Base-by-base conservation (phyloP, 2,329 filamentous ascomycete genomes). In the Hypoxylon sp. region DNA sequence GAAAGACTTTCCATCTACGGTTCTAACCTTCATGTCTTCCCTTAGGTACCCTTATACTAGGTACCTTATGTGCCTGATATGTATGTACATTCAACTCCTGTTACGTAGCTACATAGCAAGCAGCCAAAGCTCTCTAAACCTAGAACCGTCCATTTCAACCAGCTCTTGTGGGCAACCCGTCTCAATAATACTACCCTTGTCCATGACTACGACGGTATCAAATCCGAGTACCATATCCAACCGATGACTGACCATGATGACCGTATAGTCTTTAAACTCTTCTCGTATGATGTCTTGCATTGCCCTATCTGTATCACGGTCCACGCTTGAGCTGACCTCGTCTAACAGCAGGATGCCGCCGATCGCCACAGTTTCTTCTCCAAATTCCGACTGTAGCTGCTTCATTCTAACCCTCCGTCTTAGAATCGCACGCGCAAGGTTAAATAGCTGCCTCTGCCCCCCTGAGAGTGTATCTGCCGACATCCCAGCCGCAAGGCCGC, bases 131-230 rank as follows among this genome's bases (percentile, higher is more conserved):
- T 61, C 57, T 17, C 57, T 53, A 26, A 66, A 61, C 35, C 14
- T 48, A 22, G 63, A 57, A 6, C 57, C 63, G 11, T 56, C 47
- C 24, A 31, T 48, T 6, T 62, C 48, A n/a, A 54, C 31, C 57
- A 66, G 33, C 11, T 8, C n/a, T n/a, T 8, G 26, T 35, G 58
- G 63, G 0, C 5, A 11, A n/a, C 57, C 63, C 2, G 75, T 67
- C 70, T 86, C 84, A 0, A 82, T 80, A 31, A 85, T 75, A 65
- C 73, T 72, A 1, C 84, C 84, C 29, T 78, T 74, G n/a, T 85
- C 81, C 80, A 86, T 81, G 8, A 86, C 82, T 0, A 82, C 79
- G 31, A 86, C 80, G 8, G 77, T 78, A 69, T 86, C 84, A 72
- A 83, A 85, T 66, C 83, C 83, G 29, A 83, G 76, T 35, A 85